Evolutionary conservation across 306 rosid genomes (phyloP), one percentile per base, ranked within the genome.

Genomic region (Prosopis cineraria): DNA sequence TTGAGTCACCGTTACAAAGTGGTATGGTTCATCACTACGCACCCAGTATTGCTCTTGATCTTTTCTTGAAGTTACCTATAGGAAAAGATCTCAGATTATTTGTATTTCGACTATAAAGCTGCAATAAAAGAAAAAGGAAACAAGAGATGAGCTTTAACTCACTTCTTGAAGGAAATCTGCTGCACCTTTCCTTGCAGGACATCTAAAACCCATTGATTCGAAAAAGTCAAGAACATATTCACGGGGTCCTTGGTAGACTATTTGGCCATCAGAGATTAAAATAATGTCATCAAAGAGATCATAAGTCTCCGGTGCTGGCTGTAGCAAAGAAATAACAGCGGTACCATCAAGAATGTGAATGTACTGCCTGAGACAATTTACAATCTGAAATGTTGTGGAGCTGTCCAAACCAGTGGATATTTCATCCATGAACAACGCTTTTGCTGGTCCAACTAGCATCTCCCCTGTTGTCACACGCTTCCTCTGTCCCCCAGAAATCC

Each of bases 401-500:
- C 90, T 89, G 70, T 89, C 92, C 68, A 87, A 75, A 6, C 93
- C 90, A 40, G 87, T 89, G 3, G 92, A 88, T 77, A 88, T 86
- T 74, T 86, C 89, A 77, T 89, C 93, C 93, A 89, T 89, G 64
- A 89, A 79, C 24, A 89, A 44, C 71, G 83, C 89, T 20, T 87
- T 85, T 70, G 84, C 82, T 24, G 89, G 88, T 48, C 93, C 90
- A 50, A 89, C 93, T 40, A 89, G 59, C 93, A 89, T 89, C 69
- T 89, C 93, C 45, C 89, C 93, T 70, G 92, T 90, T 1, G 98
- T 94, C 2, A 94, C 87, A 8, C 98, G 85, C 80, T 94, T 94
- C 80, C 89, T 90, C 75, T 94, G 90, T 20, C 98, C 98, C 39
- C 98, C 98, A 10, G 98, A 94, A 30, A 94, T 88, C 25, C 98